phyloP scores from a whole-genome alignment of 2,329 filamentous ascomycete species.

The Alternaria viburni region DNA sequence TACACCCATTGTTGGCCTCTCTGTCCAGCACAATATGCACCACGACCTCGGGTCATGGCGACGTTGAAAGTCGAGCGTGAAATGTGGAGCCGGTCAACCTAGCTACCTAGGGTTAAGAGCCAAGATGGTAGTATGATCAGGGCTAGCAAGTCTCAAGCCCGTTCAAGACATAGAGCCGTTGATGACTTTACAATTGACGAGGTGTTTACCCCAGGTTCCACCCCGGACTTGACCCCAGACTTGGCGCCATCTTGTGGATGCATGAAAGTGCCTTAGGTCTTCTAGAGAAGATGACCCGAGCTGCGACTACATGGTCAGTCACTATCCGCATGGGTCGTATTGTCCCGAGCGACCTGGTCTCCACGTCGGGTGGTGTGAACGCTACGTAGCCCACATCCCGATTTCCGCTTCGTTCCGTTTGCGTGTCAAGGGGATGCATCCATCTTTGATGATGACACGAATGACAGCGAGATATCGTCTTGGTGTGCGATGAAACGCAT shows the following conservation, averaged over 20 bases:
- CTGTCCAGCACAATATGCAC: not conserved
- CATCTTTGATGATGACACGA: not conserved
- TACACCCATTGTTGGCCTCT: not conserved
- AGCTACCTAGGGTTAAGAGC: not conserved
- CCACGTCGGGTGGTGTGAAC: not conserved
- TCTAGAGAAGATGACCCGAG: not conserved
- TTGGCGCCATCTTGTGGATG: not conserved
- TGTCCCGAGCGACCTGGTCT: not conserved
- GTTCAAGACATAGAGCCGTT: not conserved
- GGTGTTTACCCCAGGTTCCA: not conserved
- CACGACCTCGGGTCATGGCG: not conserved
- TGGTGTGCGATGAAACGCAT: not conserved
- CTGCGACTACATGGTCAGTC: not conserved
- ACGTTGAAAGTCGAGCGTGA: not conserved
- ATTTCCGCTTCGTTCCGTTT: not conserved
- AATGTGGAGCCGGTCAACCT: not conserved
- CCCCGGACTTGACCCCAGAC: not conserved
- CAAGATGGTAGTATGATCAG: not conserved
- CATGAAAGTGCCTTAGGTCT: not conserved
- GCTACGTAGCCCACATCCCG: not conserved
- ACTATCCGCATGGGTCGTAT: not conserved
- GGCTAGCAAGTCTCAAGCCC: not conserved
- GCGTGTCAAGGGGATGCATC: not conserved
- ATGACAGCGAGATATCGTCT: not conserved
- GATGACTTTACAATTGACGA: not conserved